Base-by-base conservation (phyloP, 2,329 filamentous ascomycete species). In the Diplodia corticola region DNA sequence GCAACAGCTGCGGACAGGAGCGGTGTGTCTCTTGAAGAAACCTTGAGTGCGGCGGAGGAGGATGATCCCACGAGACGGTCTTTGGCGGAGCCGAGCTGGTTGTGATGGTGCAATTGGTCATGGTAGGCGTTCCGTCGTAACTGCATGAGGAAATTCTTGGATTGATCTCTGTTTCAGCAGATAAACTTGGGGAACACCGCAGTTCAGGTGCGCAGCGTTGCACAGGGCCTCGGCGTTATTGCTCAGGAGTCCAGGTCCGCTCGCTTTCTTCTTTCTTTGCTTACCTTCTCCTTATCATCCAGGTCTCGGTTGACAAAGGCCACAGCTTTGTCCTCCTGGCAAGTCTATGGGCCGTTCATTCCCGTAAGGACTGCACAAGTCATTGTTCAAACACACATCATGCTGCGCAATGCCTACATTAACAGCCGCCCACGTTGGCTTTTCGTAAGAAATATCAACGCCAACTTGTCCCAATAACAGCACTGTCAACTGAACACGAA, bases 131-230 rank as follows among this genome's bases (percentile, higher is more conserved):
- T 22, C 28, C 28, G 17, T 46, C 24, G 33, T 60, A 10, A 46
- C 33, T 48, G 7, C 10, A 46, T 12, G 6, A 30, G 26, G 26
- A 33, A 33, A 17, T 20, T 53, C 24, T 53, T 22, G 20, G 28
- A 46, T 26, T 20, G 22, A 30, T 20, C 30, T 26, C 22, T 22
- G 40, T 48, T 33, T 37, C 37, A 64, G 61, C 61, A 55, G 55
- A 64, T 64, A 30, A 64, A 54, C 37, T 33, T 64, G 10, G 61
- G 33, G 28, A 64, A 64, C 48, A 64, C 48, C 46, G 44, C 46
- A 5, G 54, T 53, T 30, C 60, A 64, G 37, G 60, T 50, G 28
- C 44, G 26, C 35, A 64, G 44, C 28, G 37, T 54, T 15, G 60
- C 60, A 24, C 46, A 37, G 15, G 51, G 46, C 44, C 37, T 64